Percentiles rank a stretch among this genome's conserved stretches.
phyloP scores from a whole-genome alignment of 192 early-diverging fungal species.

The Phlyctochytrium planicorne region DNA sequence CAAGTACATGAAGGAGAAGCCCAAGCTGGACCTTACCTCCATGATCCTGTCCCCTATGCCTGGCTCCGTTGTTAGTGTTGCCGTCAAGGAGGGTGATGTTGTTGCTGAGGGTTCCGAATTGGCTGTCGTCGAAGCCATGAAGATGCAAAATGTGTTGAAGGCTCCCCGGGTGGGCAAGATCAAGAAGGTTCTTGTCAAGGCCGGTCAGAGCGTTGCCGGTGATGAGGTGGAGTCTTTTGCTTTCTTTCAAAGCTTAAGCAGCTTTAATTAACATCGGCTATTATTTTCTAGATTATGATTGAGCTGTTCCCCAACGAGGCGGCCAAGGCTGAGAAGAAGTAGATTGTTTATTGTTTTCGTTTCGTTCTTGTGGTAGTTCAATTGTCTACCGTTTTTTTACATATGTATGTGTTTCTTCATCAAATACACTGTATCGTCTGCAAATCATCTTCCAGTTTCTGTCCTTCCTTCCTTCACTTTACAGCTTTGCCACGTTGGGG shows the following conservation, averaged over 20 bases:
- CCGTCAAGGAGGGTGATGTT: constrained; percentile 76
- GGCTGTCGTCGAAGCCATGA: constrained; percentile 94
- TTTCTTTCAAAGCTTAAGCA: background rate
- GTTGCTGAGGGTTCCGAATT: constrained; percentile 82
- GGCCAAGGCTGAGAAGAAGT: constrained; percentile 1
- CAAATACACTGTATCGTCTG: too few relatives aligned
- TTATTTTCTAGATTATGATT: constrained; percentile 52
- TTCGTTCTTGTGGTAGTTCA: too few relatives aligned
- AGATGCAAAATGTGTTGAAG: constrained; percentile 93
- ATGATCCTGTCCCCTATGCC: constrained; percentile 89
- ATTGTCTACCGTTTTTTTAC: too few relatives aligned
- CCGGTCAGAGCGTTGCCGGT: constrained; percentile 73
- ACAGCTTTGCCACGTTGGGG: too few relatives aligned
- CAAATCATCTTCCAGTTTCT: too few relatives aligned
- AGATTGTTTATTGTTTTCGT: background rate
- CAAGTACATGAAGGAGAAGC: constrained; percentile 74
- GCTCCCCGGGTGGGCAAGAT: constrained; percentile 75
- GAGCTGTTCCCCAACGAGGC: constrained; percentile 52
- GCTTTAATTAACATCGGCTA: background rate
- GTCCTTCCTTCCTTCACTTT: too few relatives aligned
- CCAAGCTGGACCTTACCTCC: constrained; percentile 68
- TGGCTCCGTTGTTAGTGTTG: constrained; percentile 79
- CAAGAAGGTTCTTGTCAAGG: constrained; percentile 70
- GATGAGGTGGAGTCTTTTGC: constrained; percentile 53
- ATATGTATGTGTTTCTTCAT: too few relatives aligned